Evolutionary conservation across 345 rosid genomes (phyloP).

Genomic region (Dipteronia sinensis): DNA sequence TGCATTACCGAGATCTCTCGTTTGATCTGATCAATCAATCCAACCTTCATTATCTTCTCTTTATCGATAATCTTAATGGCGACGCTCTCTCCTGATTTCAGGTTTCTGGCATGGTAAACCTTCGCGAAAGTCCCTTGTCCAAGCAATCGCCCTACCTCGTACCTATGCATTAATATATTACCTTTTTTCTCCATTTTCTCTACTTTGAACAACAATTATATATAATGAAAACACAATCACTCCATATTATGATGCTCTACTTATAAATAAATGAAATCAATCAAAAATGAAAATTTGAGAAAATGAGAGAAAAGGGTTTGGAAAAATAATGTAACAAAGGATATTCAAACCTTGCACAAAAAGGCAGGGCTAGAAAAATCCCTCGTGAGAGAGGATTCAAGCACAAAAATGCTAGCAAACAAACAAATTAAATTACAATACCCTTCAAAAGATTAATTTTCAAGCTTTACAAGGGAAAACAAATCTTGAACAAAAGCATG

Average conservation of each 20-base stretch:
- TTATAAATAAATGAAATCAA: no score
- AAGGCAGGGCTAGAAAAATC: slow-evolving; percentile 19
- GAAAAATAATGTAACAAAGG: not conserved
- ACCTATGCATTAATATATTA: slow-evolving; percentile 55
- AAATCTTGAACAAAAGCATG: not conserved
- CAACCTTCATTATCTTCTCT: slow-evolving; percentile 57
- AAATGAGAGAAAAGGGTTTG: no score
- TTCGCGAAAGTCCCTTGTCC: slow-evolving; percentile 91
- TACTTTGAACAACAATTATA: not conserved
- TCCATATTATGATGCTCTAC: no score
- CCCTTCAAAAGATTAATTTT: not conserved
- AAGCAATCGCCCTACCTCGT: slow-evolving; percentile 74
- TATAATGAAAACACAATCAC: not conserved
- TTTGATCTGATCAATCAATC: slow-evolving; percentile 82
- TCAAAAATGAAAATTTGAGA: no score
- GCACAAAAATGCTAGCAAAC: not conserved
- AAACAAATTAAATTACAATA: not conserved
- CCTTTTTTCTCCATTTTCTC: slow-evolving; percentile 62
- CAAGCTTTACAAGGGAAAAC: not conserved
- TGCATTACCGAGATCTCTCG: slow-evolving; percentile 87
- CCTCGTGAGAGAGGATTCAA: not conserved
- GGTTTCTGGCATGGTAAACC: slow-evolving; percentile 71
- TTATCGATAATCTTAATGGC: slow-evolving; percentile 81
- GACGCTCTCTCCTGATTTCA: slow-evolving; percentile 57
- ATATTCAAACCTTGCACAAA: slow-evolving; percentile 1